phyloP scores from a whole-genome alignment of 768 basidiomycete genomes.

The Russula sp. region DNA sequence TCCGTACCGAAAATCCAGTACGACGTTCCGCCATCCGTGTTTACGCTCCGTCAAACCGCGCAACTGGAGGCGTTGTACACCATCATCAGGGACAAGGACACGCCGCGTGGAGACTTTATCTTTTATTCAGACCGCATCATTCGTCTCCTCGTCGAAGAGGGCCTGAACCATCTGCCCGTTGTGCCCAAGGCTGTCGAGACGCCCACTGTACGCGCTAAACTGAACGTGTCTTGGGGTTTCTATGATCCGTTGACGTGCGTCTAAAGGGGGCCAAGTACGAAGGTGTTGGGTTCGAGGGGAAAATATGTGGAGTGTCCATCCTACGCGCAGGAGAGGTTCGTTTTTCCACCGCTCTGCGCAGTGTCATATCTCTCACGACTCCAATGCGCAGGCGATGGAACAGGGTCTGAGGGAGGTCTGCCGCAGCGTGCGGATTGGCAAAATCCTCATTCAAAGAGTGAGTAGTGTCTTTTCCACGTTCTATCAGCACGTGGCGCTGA shows the following conservation, averaged over 20 bases:
- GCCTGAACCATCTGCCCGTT: constrained; percentile 82
- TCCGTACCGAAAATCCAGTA: not conserved
- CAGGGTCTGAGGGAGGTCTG: constrained; percentile 94
- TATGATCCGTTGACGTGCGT: not conserved
- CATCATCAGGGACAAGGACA: constrained; percentile 85
- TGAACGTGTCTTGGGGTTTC: not conserved
- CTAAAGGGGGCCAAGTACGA: constrained; percentile 74
- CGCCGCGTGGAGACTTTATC: constrained; percentile 87
- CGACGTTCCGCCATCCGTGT: constrained; percentile 67
- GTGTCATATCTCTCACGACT: not conserved
- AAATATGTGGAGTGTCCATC: constrained; percentile 95
- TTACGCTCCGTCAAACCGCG: constrained; percentile 80
- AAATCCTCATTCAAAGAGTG: constrained; percentile 95
- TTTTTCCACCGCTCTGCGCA: not conserved
- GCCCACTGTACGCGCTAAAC: constrained; percentile 51
- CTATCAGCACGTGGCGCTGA: constrained; percentile 1
- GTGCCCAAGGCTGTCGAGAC: constrained; percentile 71
- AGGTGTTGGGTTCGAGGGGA: constrained; percentile 92
- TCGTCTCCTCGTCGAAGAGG: constrained; percentile 70
- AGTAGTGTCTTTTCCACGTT: constrained; percentile 21
- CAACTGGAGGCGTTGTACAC: constrained; percentile 95
- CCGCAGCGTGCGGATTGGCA: constrained; percentile 89
- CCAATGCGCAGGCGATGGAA: constrained; percentile 77
- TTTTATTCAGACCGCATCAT: constrained; percentile 96
- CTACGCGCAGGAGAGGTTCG: constrained; percentile 85